Base-by-base conservation (phyloP, 495 filamentous ascomycete species). In the Extremus antarcticus region DNA sequence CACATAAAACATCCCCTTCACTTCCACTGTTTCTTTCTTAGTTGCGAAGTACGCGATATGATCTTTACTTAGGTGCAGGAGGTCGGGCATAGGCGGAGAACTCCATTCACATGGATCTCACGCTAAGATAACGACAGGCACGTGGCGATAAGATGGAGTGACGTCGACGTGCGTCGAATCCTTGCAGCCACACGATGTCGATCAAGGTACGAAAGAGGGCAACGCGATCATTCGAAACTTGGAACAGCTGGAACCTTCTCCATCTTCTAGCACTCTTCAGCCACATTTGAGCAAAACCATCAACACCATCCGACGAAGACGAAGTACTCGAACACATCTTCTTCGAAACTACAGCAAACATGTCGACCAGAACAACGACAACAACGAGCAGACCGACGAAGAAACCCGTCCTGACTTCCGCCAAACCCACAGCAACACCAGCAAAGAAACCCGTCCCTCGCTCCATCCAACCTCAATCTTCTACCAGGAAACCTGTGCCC, bases 391-490 rank as follows among this genome's bases (percentile, higher is more conserved):
- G n/a, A 2, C 51, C 53, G 22, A 49, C 53, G 11, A 55, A 55
- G 43, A 55, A 55, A 55, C 53, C 53, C 10, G 24, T 21, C 9
- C 53, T 43, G 16, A 15, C 53, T 8, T 21, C 53, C 3, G 53
- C 22, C 3, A 55, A 49, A 32, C 25, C 53, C 24, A 41, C 32
- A 41, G 2, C 56, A 22, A 23, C 40, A 51, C 21, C 38, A 21
- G 50, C 41, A n/a, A 57, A 53, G 43, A 49, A 48, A 48, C 56
- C 56, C 25, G 41, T 54, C 2, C 51, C 35, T 32, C 15, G 35
- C 16, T 10, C 38, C 25, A 16, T 29, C 39, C 46, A 43, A 15
- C 43, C 35, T 11, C 50, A 53, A 21, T 53, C 35, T 3, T 9
- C 38, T 41, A 58, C 11, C 51, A 50, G 21, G 32, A 49, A 21